Base-by-base conservation (phyloP, 108 stramenopile genomes). In the Parietichytrium sp. region DNA sequence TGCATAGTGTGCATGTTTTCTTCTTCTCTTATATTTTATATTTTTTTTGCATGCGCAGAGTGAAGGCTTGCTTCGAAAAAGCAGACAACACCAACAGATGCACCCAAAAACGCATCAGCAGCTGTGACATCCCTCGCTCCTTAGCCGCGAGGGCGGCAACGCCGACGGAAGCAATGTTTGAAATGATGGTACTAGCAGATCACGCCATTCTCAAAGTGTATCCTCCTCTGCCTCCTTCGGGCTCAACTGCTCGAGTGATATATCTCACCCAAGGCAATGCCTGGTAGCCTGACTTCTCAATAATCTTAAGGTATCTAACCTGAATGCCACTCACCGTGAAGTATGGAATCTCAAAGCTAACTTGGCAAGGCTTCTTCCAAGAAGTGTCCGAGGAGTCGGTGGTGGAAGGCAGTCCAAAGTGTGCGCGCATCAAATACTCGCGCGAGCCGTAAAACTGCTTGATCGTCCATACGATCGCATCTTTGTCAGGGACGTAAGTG, bases 251-350 rank as follows among this genome's bases (percentile, higher is more conserved):
- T n/a, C n/a, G 95, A 26, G 98, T 99, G 87, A 99, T 98, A 85
- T 99, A 99, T 54, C 98, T 92, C 8, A 99, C 98, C 98, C 98
- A 99, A 12, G 98, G 98, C 80, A 98, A 80, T 13, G 98, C 98
- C 84, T 96, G 94, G 88, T 98, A 99, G 16, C 98, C 98, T 86
- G 94, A 95, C 84, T 93, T 95, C 89, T 99, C 98, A 84, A 98
- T 98, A 78, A 99, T 97, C 88, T 98, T 98, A 79, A 99, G 89
- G 88, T 99, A 99, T 25, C 98, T 91, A 18, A 99, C 98, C 86
- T 98, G 97, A 61, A 99, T 96, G 25, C 98, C 98, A 30, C 92
- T 93, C 13, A 98, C 97, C 2, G 98, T 99, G 85, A 99, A 99
- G 86, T 99, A 99, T 12, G 98, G 98, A 78, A 99, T 98, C 83